phyloP scores from a whole-genome alignment of 345 rosid genomes.

The Mangifera indica region DNA sequence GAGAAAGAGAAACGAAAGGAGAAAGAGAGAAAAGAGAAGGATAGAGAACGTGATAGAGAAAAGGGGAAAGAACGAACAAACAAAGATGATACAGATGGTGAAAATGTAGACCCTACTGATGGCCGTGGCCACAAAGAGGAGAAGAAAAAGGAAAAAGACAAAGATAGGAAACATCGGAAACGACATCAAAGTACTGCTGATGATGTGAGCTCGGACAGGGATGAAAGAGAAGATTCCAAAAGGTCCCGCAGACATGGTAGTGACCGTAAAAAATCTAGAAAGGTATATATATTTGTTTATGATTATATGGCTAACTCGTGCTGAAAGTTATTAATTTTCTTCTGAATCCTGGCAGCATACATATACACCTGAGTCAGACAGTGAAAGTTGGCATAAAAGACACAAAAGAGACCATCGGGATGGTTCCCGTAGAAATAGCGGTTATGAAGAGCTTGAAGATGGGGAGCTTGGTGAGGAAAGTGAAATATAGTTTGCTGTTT shows the following conservation, averaged over 20 bases:
- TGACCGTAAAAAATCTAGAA: slow-evolving; percentile 88
- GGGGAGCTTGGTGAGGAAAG: slow-evolving; percentile 95
- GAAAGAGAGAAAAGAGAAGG: slow-evolving; percentile 67
- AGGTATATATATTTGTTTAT: slow-evolving; percentile 40
- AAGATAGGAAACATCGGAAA: slow-evolving; percentile 77
- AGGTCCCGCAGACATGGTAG: slow-evolving; percentile 79
- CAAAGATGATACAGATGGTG: slow-evolving; percentile 86
- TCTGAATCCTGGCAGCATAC: slow-evolving; percentile 55
- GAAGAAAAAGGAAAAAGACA: slow-evolving; percentile 73
- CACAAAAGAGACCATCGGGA: slow-evolving; percentile 77
- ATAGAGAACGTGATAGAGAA: slow-evolving; percentile 75
- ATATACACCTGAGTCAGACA: slow-evolving; percentile 76
- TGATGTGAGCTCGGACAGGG: slow-evolving; percentile 78
- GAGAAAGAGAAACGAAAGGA: slow-evolving; percentile 69
- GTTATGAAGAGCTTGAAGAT: slow-evolving; percentile 84
- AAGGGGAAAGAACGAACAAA: slow-evolving; percentile 70
- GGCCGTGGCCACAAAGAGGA: slow-evolving; percentile 65
- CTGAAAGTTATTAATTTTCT: not conserved
- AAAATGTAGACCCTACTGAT: slow-evolving; percentile 63
- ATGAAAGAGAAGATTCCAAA: slow-evolving; percentile 72
- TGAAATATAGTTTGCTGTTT: slow-evolving; percentile 49
- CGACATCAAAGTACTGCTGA: slow-evolving; percentile 69
- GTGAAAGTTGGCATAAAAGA: slow-evolving; percentile 69
- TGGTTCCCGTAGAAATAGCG: slow-evolving; percentile 62
- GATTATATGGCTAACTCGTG: slow-evolving; percentile 2